Evolutionary conservation across 1,139 yeast species (phyloP), one percentile per base, ranked within the genome.

Genomic region (Yueomyces sp.): DNA sequence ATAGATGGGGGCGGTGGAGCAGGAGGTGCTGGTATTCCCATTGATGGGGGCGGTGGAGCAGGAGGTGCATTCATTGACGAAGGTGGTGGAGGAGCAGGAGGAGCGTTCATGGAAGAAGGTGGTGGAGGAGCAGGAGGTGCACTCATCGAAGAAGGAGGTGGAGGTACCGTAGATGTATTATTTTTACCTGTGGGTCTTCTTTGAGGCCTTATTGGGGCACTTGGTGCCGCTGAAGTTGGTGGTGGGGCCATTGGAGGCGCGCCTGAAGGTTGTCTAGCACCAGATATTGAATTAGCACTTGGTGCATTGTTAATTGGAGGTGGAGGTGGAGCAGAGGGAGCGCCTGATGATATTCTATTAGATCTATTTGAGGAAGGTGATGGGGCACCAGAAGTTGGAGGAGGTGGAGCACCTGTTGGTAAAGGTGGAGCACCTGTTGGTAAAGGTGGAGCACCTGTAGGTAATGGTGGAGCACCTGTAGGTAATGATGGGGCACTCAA

Each of bases 381-480:
- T 26, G 70, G 65, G 4, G 63, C 54, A 6, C 55, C 46, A 3
- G 49, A 36, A 6, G 60, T 55, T 12, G 60, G 49, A 19, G 65
- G 57, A 19, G 66, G 61, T 25, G 67, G 54, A 8, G 62, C 49
- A 2, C 62, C 40, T 25, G 52, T 48, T 34, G 9, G 54, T 51
- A 25, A 42, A 32, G 45, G 48, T 19, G 44, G 46, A 27, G 43
- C 39, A 26, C 35, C 41, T 7, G 44, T 26, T 9, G 48, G 44
- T 7, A 47, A 39, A 34, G 50, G 50, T 11, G 49, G 47, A 28
- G 46, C 47, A 41, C 46, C 32, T 2, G 54, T 46, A 28, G 67
- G 62, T 4, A 59, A 46, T 6, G 66, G 62, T 3, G 69, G 64
- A 29, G 58, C 58, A 19, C 19, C 19, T 6, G 31, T 29, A 29